These are phyloP conservation scores for Gossypium australe DNA, from an alignment of 345 rosid species.

Conservation along the genomic window DNA sequence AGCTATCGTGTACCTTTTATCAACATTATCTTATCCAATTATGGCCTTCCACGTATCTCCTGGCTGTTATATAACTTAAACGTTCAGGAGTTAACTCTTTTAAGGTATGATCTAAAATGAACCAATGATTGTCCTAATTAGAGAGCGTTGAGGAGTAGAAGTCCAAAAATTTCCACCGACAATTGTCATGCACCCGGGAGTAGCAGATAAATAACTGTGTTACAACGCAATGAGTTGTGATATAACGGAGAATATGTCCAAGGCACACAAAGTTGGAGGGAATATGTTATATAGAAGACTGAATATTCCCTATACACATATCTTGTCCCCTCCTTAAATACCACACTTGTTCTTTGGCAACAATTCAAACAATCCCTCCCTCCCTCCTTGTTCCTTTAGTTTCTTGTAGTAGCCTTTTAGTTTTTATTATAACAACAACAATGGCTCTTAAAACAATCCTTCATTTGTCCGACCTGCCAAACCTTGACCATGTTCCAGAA, in stretches of 20 bases:
- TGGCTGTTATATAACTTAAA: neutral
- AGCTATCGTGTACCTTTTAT: neutral
- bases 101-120: too few relatives aligned
- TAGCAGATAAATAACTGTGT: neutral
- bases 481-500: slow-evolving; percentile 58
- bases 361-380: neutral
- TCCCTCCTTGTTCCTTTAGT: too few relatives aligned
- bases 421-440: neutral
- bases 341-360: neutral
- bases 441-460: slow-evolving; percentile 74
- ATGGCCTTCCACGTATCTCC: neutral
- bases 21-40: neutral
- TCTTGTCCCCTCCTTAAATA: slow-evolving; percentile 1
- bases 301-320: neutral
- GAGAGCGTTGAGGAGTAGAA: neutral
- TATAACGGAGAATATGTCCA: neutral
- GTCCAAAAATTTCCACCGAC: neutral
- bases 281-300: neutral
- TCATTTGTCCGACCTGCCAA: slow-evolving; percentile 74
- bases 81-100: too few relatives aligned
- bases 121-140: neutral
- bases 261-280: slow-evolving; percentile 4
- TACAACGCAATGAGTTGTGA: neutral
- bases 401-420: neutral
- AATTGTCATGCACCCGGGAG: neutral